These are phyloP conservation scores for Fonsecaea nubica DNA, from an alignment of 2,329 filamentous ascomycete genomes.

Conservation along the genomic window DNA sequence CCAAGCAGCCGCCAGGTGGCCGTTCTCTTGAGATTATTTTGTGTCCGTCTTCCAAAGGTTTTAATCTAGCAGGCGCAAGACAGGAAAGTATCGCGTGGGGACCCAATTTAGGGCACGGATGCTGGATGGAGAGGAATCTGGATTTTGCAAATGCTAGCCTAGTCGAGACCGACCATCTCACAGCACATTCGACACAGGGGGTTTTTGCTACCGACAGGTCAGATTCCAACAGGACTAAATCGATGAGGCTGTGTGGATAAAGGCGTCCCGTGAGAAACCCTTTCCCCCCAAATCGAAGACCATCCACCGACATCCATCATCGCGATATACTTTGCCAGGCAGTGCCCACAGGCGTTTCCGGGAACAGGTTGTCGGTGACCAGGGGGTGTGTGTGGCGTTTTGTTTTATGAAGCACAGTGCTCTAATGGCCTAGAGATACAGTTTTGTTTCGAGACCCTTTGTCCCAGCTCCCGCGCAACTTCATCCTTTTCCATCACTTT, in stretches of 20 bases:
- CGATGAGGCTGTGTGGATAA: background rate
- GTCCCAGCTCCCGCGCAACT: background rate
- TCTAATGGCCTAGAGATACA: slow-evolving; percentile 35
- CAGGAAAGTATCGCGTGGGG: slow-evolving; percentile 5
- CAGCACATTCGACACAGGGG: background rate
- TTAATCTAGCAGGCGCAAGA: slow-evolving; percentile 34
- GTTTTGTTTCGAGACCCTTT: background rate
- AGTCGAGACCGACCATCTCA: slow-evolving; percentile 1
- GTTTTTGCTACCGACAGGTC: background rate
- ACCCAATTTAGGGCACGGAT: slow-evolving; percentile 12
- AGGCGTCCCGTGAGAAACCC: background rate
- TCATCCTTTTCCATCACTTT: background rate
- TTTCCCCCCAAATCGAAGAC: background rate
- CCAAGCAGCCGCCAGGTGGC: background rate
- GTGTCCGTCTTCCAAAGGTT: slow-evolving; percentile 11
- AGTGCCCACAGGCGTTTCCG: slow-evolving; percentile 25
- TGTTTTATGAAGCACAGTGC: slow-evolving; percentile 20
- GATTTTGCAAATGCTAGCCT: slow-evolving; percentile 21
- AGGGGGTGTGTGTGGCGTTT: slow-evolving; percentile 12
- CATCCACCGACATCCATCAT: slow-evolving; percentile 1
- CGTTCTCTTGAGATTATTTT: slow-evolving; percentile 11
- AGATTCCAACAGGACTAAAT: background rate
- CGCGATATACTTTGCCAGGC: slow-evolving; percentile 27
- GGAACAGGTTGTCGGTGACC: slow-evolving; percentile 20
- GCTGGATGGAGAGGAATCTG: slow-evolving; percentile 29